A percentile compares a stretch with the other conserved stretches of the same genome.
phyloP scores from a whole-genome alignment of 2,329 filamentous ascomycete genomes.

The Colletotrichum godetiae region DNA sequence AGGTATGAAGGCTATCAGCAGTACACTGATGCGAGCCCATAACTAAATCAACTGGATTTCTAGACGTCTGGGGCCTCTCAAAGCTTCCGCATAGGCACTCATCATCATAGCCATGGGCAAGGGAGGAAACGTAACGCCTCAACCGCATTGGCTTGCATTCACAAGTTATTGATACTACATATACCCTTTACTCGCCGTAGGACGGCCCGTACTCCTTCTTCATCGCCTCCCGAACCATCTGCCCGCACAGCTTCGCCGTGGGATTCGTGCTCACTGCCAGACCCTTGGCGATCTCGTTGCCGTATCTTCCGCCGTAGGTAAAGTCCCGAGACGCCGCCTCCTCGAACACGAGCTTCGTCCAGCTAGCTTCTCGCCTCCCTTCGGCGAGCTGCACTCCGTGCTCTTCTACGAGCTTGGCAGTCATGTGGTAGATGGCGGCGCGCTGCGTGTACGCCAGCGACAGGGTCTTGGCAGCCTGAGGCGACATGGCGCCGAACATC shows the following conservation, averaged over 20 bases:
- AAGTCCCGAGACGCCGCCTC: constrained; percentile 72
- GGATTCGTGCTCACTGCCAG: constrained; percentile 75
- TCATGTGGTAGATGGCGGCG: constrained; percentile 71
- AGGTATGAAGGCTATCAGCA: constrained; percentile 46
- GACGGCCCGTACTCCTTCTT: constrained; percentile 73
- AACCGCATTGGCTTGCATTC: background rate
- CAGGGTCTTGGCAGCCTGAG: constrained; percentile 73
- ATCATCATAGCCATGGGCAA: background rate
- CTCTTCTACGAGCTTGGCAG: constrained; percentile 61
- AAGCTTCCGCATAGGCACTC: constrained; percentile 1
- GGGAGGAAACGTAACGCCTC: background rate
- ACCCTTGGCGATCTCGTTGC: constrained; percentile 73
- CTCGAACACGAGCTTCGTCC: constrained; percentile 68
- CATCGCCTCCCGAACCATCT: constrained; percentile 77
- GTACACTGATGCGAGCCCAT: constrained; percentile 17
- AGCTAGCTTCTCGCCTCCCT: constrained; percentile 56
- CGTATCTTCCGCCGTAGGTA: constrained; percentile 72
- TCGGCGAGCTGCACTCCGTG: constrained; percentile 50
- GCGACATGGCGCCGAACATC: constrained; percentile 66
- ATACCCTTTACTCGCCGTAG: constrained; percentile 46
- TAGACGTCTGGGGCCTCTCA: constrained; percentile 41
- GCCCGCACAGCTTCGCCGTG: constrained; percentile 75
- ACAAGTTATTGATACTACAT: background rate
- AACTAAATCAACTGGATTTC: background rate
- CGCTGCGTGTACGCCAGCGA: constrained; percentile 79